Conservation (phyloP, 2,329 filamentous ascomycete species). For the Microcyclospora tardicrescens region DNA sequence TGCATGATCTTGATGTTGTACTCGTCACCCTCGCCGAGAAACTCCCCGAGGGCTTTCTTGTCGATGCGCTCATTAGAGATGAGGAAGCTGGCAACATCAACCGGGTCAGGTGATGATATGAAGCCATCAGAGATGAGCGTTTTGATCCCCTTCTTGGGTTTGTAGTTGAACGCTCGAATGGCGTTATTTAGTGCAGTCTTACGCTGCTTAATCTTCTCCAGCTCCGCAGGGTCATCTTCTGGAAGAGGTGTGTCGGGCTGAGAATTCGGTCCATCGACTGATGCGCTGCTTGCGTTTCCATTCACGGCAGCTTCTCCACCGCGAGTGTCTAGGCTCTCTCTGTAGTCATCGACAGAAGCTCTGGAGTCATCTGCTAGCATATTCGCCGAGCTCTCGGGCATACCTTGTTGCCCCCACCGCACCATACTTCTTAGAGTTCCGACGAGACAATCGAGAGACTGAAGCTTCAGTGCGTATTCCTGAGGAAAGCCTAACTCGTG, state of each 20-base stretch:
- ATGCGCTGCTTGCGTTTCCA: neutral
- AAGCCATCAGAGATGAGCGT: slow-evolving; percentile 72
- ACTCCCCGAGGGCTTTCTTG: slow-evolving; percentile 88
- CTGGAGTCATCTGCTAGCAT: slow-evolving; percentile 28
- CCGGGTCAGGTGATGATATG: slow-evolving; percentile 62
- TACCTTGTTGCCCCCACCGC: slow-evolving; percentile 72
- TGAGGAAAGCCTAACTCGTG: slow-evolving; percentile 52
- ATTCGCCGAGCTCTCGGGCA: slow-evolving; percentile 27
- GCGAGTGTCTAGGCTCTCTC: slow-evolving; percentile 65
- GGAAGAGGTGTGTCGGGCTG: slow-evolving; percentile 26
- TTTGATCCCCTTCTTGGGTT: slow-evolving; percentile 88
- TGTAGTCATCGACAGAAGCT: slow-evolving; percentile 44
- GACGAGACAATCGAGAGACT: slow-evolving; percentile 77
- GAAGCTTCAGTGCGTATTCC: slow-evolving; percentile 83
- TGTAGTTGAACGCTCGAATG: slow-evolving; percentile 90
- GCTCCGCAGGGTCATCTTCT: slow-evolving; percentile 82
- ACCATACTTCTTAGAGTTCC: slow-evolving; percentile 81
- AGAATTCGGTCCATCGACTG: neutral
- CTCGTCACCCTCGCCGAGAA: slow-evolving; percentile 81
- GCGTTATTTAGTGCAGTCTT: slow-evolving; percentile 88
- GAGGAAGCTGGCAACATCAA: slow-evolving; percentile 76
- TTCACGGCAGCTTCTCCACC: slow-evolving; percentile 36
- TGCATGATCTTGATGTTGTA: slow-evolving; percentile 97
- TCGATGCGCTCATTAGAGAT: slow-evolving; percentile 70
- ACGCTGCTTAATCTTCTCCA: slow-evolving; percentile 88